Evolutionary conservation across 805 yeast species (phyloP).

Genomic region (Ogataea corticis): DNA sequence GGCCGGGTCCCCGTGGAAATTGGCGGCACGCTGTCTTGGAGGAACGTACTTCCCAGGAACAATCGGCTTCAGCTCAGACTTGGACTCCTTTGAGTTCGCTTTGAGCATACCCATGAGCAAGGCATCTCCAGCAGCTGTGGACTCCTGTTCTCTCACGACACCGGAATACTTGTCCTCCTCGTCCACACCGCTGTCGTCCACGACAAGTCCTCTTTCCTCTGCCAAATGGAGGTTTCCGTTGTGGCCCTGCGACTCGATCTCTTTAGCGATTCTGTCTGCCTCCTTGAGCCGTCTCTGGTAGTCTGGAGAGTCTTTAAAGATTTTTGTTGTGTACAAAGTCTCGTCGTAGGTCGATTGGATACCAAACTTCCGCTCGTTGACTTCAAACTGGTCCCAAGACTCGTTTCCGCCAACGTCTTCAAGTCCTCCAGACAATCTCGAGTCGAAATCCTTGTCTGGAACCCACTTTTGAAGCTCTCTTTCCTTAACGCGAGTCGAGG

Average conservation of each 20-base stretch:
- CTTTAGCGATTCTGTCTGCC: slow-evolving; percentile 80
- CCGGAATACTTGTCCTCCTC: slow-evolving; percentile 97
- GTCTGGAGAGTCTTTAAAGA: slow-evolving; percentile 71
- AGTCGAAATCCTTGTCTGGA: slow-evolving; percentile 52
- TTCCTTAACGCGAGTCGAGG: slow-evolving; percentile 49
- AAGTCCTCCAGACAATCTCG: slow-evolving; percentile 29
- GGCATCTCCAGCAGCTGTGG: slow-evolving; percentile 23
- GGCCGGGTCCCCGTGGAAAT: slow-evolving; percentile 63
- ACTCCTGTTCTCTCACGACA: slow-evolving; percentile 56
- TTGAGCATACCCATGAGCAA: slow-evolving; percentile 31
- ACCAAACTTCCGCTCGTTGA: slow-evolving; percentile 87
- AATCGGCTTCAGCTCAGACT: slow-evolving; percentile 26
- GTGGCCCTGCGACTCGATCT: slow-evolving; percentile 67
- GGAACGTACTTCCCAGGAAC: slow-evolving; percentile 50
- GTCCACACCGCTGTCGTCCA: slow-evolving; percentile 85
- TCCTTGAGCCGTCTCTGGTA: slow-evolving; percentile 60
- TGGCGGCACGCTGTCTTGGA: slow-evolving; percentile 55
- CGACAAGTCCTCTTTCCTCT: slow-evolving; percentile 80
- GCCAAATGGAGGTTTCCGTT: slow-evolving; percentile 79
- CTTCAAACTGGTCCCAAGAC: slow-evolving; percentile 92
- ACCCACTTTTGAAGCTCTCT: slow-evolving; percentile 84
- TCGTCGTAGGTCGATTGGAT: slow-evolving; percentile 84
- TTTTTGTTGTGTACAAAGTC: slow-evolving; percentile 78
- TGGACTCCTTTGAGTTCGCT: slow-evolving; percentile 20
- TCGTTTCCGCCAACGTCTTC: slow-evolving; percentile 35